Evolutionary conservation across 1,139 yeast genomes (phyloP).

Genomic region (Suhomyces bokatorum): DNA sequence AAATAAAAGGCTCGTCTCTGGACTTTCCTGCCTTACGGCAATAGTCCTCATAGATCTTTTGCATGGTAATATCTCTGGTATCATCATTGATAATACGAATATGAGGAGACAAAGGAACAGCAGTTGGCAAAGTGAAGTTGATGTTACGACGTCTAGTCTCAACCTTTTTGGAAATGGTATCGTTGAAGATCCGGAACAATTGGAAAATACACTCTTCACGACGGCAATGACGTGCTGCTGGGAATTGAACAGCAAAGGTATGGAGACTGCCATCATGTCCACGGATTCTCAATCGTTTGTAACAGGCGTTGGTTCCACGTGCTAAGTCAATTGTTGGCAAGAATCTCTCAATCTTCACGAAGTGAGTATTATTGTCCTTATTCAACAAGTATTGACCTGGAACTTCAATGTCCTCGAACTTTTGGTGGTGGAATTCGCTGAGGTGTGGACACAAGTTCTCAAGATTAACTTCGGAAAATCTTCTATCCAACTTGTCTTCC

Average conservation of each 20-base stretch:
- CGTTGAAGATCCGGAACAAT: constrained; percentile 83
- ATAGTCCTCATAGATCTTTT: constrained; percentile 83
- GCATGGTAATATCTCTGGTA: constrained; percentile 74
- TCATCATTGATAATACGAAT: constrained; percentile 89
- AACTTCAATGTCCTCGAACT: constrained; percentile 94
- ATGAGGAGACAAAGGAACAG: constrained; percentile 93
- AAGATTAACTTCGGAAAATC: constrained; percentile 72
- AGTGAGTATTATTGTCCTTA: constrained; percentile 83
- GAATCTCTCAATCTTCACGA: constrained; percentile 89
- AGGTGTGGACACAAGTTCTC: constrained; percentile 93
- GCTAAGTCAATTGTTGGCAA: constrained; percentile 86
- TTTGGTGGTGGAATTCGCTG: constrained; percentile 96
- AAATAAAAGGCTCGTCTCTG: constrained; percentile 88
- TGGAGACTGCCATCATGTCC: constrained; percentile 94
- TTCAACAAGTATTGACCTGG: constrained; percentile 93
- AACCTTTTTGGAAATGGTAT: constrained; percentile 74
- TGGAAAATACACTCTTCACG: constrained; percentile 95
- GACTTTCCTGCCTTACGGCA: constrained; percentile 74
- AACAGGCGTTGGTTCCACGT: constrained; percentile 91
- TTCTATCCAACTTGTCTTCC: constrained; percentile 87
- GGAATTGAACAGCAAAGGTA: constrained; percentile 94
- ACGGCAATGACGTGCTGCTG: constrained; percentile 96
- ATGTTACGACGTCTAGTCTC: constrained; percentile 86
- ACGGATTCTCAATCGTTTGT: constrained; percentile 82
- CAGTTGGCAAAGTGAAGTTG: constrained; percentile 84